Conservation (phyloP, 805 yeast genomes). For the Candida xyloterini region DNA sequence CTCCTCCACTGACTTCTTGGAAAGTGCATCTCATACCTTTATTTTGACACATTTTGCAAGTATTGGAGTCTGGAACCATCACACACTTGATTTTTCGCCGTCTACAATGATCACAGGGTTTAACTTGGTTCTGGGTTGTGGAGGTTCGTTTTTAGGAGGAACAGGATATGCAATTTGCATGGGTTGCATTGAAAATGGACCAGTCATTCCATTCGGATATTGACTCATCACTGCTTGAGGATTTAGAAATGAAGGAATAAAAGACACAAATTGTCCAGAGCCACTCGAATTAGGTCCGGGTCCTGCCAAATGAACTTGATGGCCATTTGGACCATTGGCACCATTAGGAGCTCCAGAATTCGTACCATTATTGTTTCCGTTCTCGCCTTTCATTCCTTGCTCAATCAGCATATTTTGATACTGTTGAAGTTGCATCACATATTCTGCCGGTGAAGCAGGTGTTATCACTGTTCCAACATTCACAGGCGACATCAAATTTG, state of each 20-base stretch:
- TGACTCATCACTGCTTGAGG: conserved; percentile 15
- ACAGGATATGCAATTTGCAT: conserved; percentile 9
- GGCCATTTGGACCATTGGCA: not conserved
- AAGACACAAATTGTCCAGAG: conserved; percentile 11
- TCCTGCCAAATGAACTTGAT: not conserved
- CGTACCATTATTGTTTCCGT: conserved; percentile 2
- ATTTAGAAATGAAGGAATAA: conserved; percentile 15
- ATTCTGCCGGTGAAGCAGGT: conserved; percentile 31
- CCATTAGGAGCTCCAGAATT: not conserved
- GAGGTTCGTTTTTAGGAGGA: conserved; percentile 25
- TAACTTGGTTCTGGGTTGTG: conserved; percentile 41
- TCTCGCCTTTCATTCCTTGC: conserved; percentile 18
- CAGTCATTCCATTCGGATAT: conserved; percentile 8
- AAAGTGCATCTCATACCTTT: conserved; percentile 74
- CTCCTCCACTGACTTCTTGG: conserved; percentile 48
- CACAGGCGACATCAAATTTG: conserved; percentile 27
- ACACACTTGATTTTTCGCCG: conserved; percentile 79
- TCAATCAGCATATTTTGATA: conserved; percentile 33
- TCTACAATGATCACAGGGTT: conserved; percentile 85
- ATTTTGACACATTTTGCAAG: conserved; percentile 75
- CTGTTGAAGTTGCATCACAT: conserved; percentile 33
- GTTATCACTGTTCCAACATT: conserved; percentile 20
- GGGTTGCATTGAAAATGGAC: conserved; percentile 7
- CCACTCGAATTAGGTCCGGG: not conserved
- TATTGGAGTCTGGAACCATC: conserved; percentile 55